A percentile compares a stretch with the other conserved stretches of the same genome.
Conservation (phyloP, 2,329 filamentous ascomycete genomes). For the Zarea fungicola region DNA sequence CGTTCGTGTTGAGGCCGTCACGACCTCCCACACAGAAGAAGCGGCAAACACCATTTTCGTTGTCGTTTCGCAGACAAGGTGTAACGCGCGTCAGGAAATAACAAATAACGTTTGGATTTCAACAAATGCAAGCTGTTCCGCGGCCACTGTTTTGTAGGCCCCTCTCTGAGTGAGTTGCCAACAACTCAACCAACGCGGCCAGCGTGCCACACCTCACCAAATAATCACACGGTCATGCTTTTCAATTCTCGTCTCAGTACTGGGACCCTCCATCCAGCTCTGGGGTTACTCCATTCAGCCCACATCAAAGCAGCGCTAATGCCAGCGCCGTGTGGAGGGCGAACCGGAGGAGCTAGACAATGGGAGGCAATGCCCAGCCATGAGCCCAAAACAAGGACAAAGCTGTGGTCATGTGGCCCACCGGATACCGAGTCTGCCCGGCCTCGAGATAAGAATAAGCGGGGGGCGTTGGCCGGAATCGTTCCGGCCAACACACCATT, state of each 20-base stretch:
- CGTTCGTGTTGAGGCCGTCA: conserved; percentile 10
- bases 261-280: conserved; percentile 1
- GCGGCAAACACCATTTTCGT: no score
- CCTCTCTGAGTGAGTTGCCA: not conserved
- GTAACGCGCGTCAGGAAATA: no score
- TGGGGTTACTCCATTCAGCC: conserved; percentile 6
- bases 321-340: not conserved
- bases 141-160: not conserved
- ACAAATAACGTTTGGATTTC: not conserved
- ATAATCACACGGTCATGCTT: conserved; percentile 6
- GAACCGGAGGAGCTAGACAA: no score
- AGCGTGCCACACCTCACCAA: not conserved
- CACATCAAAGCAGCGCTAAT: not conserved
- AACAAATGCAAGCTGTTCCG: not conserved
- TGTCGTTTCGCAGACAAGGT: no score
- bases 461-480: conserved; percentile 27
- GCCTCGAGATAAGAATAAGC: conserved; percentile 14
- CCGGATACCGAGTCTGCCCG: conserved; percentile 15
- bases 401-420: conserved; percentile 8
- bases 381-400: not conserved
- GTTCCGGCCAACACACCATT: conserved; percentile 28
- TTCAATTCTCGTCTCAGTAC: conserved; percentile 9
- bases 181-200: conserved; percentile 6
- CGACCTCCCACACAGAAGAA: not conserved
- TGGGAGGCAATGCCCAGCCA: not conserved